Base-by-base conservation (phyloP, 2,329 filamentous ascomycete genomes). In the Sordariomycetes sp. region DNA sequence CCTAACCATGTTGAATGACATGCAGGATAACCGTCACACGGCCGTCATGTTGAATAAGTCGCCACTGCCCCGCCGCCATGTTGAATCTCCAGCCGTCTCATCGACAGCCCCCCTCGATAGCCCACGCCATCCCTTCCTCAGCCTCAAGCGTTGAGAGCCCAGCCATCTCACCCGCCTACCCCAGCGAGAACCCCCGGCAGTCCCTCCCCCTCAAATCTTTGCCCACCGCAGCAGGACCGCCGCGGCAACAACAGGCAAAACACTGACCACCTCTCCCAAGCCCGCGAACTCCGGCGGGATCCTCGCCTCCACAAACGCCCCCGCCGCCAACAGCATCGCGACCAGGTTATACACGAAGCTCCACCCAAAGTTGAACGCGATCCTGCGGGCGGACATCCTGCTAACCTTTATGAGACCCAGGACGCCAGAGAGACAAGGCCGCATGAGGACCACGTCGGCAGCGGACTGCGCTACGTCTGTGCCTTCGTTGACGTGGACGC, bases 201-300 rank as follows among this genome's bases (percentile, higher is more conserved):
- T 12, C 12, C 20, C 10, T 2, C 56, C 53, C 74, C 62, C 25
- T 62, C 62, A 22, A 64, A 55, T 55, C 35, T 32, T 55, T 22
- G 53, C 20, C 53, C 53, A 55, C 35, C 53, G 20, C 35, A 55
- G 20, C 22, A 55, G 20, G 12, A 55, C 39, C 20, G 82, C 83
- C 51, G 77, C 76, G 6, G 73, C 64, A 62, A 89, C 77, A 2
- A 90, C 85, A 0, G 87, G 87, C 65, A 88, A 58, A 0, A 91
- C 83, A 63, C 87, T 90, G 0, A 89, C 84, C 35, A 90, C 65
- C 70, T 90, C 87, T 0, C 87, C 87, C 10, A 90, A 63, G 0
- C 84, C 86, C 0, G 85, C 85, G 73, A 77, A 89, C 60, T 76
- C 70, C 0, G 85, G 84, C 17, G 80, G 77, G 42, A 79, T 76